Conservation (phyloP, 352 stramenopile genomes). For the Phytopythium vexans region DNA sequence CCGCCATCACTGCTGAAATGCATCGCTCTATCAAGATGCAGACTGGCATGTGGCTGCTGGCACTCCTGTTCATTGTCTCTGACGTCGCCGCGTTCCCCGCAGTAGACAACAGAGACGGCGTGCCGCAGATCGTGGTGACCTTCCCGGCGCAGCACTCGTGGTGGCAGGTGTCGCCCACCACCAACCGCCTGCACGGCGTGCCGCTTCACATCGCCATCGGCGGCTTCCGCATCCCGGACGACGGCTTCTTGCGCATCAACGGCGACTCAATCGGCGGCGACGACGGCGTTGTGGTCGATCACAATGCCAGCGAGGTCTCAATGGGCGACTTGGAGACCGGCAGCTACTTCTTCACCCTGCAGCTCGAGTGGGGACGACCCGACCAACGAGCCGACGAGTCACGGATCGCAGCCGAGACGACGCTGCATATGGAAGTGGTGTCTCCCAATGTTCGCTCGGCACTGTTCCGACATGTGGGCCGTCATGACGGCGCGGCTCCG, state of each 20-base stretch:
- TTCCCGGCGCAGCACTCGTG: slow-evolving; percentile 36
- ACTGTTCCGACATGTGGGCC: slow-evolving; percentile 13
- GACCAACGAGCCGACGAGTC: background rate
- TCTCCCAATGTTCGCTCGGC: slow-evolving; percentile 21
- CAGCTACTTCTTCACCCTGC: slow-evolving; percentile 44
- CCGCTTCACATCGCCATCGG: slow-evolving; percentile 22
- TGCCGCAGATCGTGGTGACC: slow-evolving; percentile 13
- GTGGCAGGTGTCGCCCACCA: slow-evolving; percentile 18
- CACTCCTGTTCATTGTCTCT: no score
- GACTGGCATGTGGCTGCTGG: no score
- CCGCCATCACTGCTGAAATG: no score
- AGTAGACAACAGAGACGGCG: no score
- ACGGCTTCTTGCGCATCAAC: slow-evolving; percentile 38
- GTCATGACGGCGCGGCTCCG: no score
- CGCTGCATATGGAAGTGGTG: slow-evolving; percentile 49
- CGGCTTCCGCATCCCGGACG: slow-evolving; percentile 26
- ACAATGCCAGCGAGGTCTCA: slow-evolving; percentile 11
- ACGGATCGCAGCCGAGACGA: slow-evolving; percentile 7
- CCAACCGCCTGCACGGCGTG: slow-evolving; percentile 13
- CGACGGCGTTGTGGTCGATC: background rate
- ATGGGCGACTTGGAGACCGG: slow-evolving; percentile 31
- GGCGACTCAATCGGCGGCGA: slow-evolving; percentile 27
- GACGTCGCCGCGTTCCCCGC: no score
- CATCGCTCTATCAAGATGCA: no score
- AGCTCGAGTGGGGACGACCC: slow-evolving; percentile 13